phyloP scores from a whole-genome alignment of 2,329 filamentous ascomycete genomes.

The Acrodontium crateriforme region DNA sequence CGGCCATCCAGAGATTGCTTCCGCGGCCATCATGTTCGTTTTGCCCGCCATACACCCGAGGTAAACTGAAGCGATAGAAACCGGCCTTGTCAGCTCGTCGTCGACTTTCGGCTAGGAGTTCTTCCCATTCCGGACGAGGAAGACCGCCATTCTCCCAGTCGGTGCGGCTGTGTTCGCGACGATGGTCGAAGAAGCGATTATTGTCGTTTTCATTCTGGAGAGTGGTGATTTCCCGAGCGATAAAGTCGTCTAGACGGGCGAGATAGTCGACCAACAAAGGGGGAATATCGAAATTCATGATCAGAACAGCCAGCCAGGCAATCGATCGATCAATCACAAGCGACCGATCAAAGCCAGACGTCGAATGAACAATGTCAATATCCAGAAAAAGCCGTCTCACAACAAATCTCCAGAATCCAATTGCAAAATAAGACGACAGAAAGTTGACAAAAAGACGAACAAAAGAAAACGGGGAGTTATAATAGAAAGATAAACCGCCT shows the following conservation, averaged over 20 bases:
- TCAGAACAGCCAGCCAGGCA: too few relatives aligned
- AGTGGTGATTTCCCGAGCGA: conserved; percentile 38
- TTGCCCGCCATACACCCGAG: conserved; percentile 41
- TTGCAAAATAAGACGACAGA: too few relatives aligned
- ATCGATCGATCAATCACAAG: too few relatives aligned
- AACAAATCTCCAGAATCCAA: too few relatives aligned
- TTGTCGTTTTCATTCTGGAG: conserved; percentile 45
- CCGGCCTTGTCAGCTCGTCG: conserved; percentile 43
- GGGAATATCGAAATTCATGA: conserved; percentile 47
- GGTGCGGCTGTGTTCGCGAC: conserved; percentile 47
- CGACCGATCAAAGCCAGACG: too few relatives aligned
- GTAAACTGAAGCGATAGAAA: conserved; percentile 46
- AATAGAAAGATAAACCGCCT: too few relatives aligned
- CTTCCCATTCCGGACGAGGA: conserved; percentile 46
- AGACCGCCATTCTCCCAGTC: conserved; percentile 46
- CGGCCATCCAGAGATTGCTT: conserved; percentile 49
- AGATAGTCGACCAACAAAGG: conserved; percentile 36
- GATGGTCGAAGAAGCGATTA: conserved; percentile 51
- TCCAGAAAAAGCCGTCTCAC: too few relatives aligned
- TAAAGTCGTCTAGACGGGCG: conserved; percentile 41
- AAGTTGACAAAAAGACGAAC: too few relatives aligned
- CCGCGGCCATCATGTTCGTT: conserved; percentile 30
- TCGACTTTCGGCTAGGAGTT: conserved; percentile 36
- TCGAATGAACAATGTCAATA: too few relatives aligned
- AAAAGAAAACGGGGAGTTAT: too few relatives aligned